Percentiles rank a stretch among this genome's conserved stretches.
Conservation (phyloP, 257 asterid genomes). For the Solanum virginianum region DNA sequence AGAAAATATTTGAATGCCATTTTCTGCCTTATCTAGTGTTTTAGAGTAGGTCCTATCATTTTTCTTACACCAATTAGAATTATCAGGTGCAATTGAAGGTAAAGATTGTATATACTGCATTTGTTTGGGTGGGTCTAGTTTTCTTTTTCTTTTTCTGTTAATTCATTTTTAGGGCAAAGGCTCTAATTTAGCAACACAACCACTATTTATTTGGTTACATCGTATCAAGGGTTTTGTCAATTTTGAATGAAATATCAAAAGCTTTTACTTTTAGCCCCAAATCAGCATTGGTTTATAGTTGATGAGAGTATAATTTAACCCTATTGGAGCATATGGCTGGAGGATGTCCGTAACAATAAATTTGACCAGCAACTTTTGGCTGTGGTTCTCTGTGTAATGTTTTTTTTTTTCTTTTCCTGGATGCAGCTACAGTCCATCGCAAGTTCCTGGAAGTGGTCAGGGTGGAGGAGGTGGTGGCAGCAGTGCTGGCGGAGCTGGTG, state of each 20-base stretch:
- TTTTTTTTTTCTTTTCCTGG: not conserved
- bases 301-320: not conserved
- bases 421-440: slow-evolving; percentile 52
- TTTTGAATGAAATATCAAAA: slow-evolving; percentile 6
- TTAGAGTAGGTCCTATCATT: not conserved
- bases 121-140: not conserved
- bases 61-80: not conserved
- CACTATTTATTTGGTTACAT: not conserved
- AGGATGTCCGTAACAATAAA: not conserved
- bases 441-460: slow-evolving; percentile 29
- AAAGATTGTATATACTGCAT: slow-evolving; percentile 10
- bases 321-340: not conserved
- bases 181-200: not conserved
- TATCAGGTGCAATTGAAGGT: not conserved
- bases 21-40: not conserved
- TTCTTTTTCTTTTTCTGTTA: not conserved
- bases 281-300: not conserved
- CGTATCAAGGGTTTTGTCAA: not conserved
- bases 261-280: not conserved
- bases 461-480: slow-evolving; percentile 24
- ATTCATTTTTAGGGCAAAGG: not conserved
- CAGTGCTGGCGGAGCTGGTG: slow-evolving; percentile 30
- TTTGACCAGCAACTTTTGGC: not conserved
- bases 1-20: slow-evolving; percentile 7
- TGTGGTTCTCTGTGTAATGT: not conserved